Conservation (phyloP, 345 rosid species). For the Orychophragmus violaceus region DNA sequence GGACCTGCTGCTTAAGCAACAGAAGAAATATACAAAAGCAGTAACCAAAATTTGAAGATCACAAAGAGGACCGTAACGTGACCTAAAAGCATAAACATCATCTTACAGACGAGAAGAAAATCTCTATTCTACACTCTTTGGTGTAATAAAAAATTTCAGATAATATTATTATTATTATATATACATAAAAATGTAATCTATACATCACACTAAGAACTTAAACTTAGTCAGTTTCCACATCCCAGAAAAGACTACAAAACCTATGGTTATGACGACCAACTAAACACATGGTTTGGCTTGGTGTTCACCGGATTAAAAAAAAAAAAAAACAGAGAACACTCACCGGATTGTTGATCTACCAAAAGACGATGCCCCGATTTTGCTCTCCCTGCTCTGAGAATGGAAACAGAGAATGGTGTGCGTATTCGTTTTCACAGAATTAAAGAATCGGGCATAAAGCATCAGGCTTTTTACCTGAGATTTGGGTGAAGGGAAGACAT, state of each 20-base stretch:
- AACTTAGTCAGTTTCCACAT: background rate
- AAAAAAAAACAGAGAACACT: too few relatives aligned
- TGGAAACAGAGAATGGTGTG: background rate
- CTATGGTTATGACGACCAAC: slow-evolving; percentile 7
- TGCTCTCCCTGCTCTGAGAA: slow-evolving; percentile 66
- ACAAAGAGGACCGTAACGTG: background rate
- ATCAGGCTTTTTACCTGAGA: slow-evolving; percentile 54
- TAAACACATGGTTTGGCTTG: background rate
- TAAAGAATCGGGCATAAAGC: background rate
- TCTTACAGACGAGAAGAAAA: background rate
- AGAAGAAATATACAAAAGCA: too few relatives aligned
- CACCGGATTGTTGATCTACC: slow-evolving; percentile 83
- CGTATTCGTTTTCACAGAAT: background rate
- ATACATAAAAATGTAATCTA: slow-evolving; percentile 9
- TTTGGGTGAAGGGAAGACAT: slow-evolving; percentile 92
- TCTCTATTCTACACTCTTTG: background rate
- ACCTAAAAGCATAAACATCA: background rate
- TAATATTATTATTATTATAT: background rate
- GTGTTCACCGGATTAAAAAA: background rate
- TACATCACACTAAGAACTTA: background rate
- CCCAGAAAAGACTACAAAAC: background rate
- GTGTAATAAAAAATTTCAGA: background rate
- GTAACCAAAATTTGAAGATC: too few relatives aligned
- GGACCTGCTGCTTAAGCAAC: too few relatives aligned
- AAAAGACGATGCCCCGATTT: slow-evolving; percentile 68